These are phyloP conservation scores for Trypanosomatidae sp. DNA, from an alignment of 208 protist species.

Conservation along the genomic window DNA sequence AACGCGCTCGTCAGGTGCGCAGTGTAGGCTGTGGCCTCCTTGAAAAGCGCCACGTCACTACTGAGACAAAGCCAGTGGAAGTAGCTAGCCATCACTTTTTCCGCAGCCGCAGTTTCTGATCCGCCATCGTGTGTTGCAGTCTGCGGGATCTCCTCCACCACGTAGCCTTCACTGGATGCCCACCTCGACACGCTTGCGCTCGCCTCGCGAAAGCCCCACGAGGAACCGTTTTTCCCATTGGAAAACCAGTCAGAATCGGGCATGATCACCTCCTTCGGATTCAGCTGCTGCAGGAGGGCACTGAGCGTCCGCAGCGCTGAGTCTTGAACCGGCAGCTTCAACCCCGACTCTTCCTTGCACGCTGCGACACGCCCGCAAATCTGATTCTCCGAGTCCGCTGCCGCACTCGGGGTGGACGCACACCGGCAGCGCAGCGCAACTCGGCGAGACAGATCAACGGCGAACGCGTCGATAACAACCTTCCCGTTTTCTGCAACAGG, in stretches of 20 bases:
- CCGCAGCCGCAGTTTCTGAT: slow-evolving; percentile 3
- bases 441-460: slow-evolving; percentile 79
- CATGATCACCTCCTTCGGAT: slow-evolving; percentile 80
- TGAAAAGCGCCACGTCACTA: slow-evolving; percentile 40
- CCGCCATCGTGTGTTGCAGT: neutral
- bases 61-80: slow-evolving; percentile 44
- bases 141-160: slow-evolving; percentile 34
- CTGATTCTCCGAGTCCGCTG: neutral
- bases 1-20: slow-evolving; percentile 32
- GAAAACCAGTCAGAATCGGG: slow-evolving; percentile 15
- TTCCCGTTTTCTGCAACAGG: slow-evolving; percentile 14
- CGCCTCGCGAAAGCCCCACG: neutral
- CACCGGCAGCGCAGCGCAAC: slow-evolving; percentile 75
- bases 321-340: neutral
- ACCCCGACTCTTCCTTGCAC: neutral
- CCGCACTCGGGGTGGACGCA: neutral
- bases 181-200: slow-evolving; percentile 37
- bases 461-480: slow-evolving; percentile 61
- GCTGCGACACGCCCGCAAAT: no score
- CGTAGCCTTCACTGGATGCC: slow-evolving; percentile 61
- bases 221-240: neutral
- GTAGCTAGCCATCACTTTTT: slow-evolving; percentile 46
- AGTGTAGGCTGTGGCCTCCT: slow-evolving; percentile 45
- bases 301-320: slow-evolving; percentile 33
- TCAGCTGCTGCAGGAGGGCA: slow-evolving; percentile 73